Evolutionary conservation across 2,329 filamentous ascomycete genomes (phyloP), one percentile per base, ranked within the genome.

Genomic region (Aspergillus persii): DNA sequence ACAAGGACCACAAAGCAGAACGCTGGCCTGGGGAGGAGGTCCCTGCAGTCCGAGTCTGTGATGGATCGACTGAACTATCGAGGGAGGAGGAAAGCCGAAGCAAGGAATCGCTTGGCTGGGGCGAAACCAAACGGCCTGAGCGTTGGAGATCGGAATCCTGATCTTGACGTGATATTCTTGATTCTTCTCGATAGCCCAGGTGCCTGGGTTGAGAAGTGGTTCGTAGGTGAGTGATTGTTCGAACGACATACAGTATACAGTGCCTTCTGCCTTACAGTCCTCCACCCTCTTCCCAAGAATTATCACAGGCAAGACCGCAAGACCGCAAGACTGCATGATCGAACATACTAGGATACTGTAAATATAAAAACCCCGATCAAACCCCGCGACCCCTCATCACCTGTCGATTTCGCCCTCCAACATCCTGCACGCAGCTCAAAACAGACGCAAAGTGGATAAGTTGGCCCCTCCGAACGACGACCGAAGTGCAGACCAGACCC

Each of bases 51-150:
- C 12, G 12, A 15, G 12, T 7, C 12, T 41, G 26, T 54, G 50
- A 57, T 50, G 50, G 54, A 53, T 60, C 58, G 44, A 57, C 41
- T 60, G 48, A 47, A 48, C 49, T 59, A 59, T 59, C 39, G 44
- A 48, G 31, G 3, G 36, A 41, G 36, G 36, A 41, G 36, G 36
- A 41, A 41, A 41, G 50, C 29, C 46, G 39, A 56, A 39, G 57
- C 52, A 56, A 56, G 48, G 53, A 59, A 48, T 39, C 31, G 53
- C 49, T 56, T 31, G 47, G 26, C 53, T 15, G 36, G 36, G 36
- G 36, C 15, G 15, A 41, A 41, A 41, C 11, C 27, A 47, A 54
- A 57, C 58, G 53, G 51, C 39, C 55, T 49, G 58, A 54, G 53
- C 52, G 58, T 58, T 56, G 46, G 27, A 5, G 9, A 49, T 51